Evolutionary conservation across 495 filamentous ascomycete species (phyloP).

Genomic region (Tuber melanosporum): DNA sequence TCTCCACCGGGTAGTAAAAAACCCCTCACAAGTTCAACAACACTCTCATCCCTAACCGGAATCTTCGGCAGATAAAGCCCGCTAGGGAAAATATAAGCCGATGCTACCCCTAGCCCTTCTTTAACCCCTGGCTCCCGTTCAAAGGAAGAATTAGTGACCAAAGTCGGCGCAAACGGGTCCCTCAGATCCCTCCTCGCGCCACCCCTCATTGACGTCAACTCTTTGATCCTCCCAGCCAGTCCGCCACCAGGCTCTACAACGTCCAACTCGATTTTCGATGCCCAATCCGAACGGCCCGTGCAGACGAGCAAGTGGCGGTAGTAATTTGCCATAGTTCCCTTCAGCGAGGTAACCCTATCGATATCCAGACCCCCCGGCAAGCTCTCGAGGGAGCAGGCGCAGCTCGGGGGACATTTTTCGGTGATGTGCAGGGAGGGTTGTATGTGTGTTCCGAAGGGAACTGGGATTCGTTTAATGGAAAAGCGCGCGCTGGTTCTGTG

Average conservation of each 20-base stretch:
- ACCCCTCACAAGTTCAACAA: constrained; percentile 44
- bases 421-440: constrained; percentile 19
- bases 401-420: constrained; percentile 14
- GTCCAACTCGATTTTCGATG: constrained; percentile 58
- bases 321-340: constrained; percentile 71
- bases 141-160: constrained; percentile 29
- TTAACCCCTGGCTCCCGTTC: constrained; percentile 20
- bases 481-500: neutral
- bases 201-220: constrained; percentile 59
- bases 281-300: constrained; percentile 77
- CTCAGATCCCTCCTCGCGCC: constrained; percentile 52
- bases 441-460: neutral
- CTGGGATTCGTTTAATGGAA: constrained; percentile 3
- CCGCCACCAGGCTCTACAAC: constrained; percentile 52
- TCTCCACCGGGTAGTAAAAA: constrained; percentile 37
- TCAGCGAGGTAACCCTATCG: constrained; percentile 61
- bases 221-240: constrained; percentile 65
- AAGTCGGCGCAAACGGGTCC: constrained; percentile 21
- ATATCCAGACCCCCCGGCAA: constrained; percentile 63
- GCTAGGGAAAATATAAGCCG: constrained; percentile 44
- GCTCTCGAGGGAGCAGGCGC: constrained; percentile 20
- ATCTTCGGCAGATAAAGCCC: constrained; percentile 47
- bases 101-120: constrained; percentile 40
- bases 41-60: constrained; percentile 45
- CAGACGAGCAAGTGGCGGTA: constrained; percentile 72